A percentile compares a stretch with the other conserved stretches of the same genome.
Evolutionary conservation across 306 rosid species (phyloP).

Genomic region (Vachellia pachyceras): DNA sequence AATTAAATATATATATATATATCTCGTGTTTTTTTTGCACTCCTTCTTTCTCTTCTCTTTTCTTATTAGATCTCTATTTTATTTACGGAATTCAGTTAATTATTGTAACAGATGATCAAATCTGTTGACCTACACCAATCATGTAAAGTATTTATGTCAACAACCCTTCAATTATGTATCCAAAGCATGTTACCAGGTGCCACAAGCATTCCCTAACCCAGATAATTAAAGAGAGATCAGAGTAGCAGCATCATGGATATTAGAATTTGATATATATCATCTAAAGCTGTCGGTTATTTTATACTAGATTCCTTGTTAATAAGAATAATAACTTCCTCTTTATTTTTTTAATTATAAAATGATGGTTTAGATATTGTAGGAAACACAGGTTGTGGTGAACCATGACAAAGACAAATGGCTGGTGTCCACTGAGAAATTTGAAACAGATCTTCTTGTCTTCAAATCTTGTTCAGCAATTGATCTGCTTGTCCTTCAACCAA

Average conservation of each 20-base stretch:
- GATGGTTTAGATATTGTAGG: slow-evolving; percentile 27
- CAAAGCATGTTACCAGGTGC: neutral
- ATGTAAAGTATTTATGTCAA: neutral
- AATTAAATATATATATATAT: no score
- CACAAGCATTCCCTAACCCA: slow-evolving; percentile 12
- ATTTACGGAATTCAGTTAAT: neutral
- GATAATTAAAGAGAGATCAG: neutral
- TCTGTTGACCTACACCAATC: neutral
- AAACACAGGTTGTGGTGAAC: slow-evolving; percentile 38
- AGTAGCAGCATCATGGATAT: neutral
- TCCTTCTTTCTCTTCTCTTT: no score
- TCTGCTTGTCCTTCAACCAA: slow-evolving; percentile 62
- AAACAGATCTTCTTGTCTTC: slow-evolving; percentile 36
- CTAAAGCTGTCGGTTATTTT: neutral
- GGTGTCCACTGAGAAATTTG: slow-evolving; percentile 40
- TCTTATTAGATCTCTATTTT: no score
- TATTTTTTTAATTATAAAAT: neutral
- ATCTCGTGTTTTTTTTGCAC: no score
- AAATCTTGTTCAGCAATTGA: slow-evolving; percentile 35
- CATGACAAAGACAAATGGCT: slow-evolving; percentile 38
- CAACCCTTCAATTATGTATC: neutral
- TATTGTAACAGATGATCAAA: neutral
- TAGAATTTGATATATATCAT: neutral
- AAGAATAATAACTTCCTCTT: neutral
- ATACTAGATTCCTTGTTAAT: neutral